A percentile compares a stretch with the other conserved stretches of the same genome.
Conservation (phyloP, 192 early-diverging fungal genomes). For the Mortierella alpina region DNA sequence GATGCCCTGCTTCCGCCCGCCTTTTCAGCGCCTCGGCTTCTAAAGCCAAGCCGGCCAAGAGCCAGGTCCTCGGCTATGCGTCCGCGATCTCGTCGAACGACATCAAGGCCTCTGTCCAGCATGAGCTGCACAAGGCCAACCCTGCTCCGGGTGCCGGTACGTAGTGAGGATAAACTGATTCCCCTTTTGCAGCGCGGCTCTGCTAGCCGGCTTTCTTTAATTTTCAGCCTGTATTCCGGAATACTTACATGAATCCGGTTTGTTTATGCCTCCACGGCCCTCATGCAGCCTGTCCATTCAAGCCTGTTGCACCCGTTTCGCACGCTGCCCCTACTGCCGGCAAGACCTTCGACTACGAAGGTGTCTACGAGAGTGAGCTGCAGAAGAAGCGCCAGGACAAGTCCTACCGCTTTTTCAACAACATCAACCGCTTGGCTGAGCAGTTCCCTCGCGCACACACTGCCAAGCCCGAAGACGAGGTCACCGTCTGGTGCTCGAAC, state of each 20-base stretch:
- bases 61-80: conserved; percentile 50
- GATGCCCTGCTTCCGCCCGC: conserved; percentile 59
- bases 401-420: conserved; percentile 99
- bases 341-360: conserved; percentile 90
- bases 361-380: conserved; percentile 83
- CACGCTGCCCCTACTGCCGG: conserved; percentile 51
- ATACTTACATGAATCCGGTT: neutral
- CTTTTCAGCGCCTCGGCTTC: conserved; percentile 51
- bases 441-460: conserved; percentile 96
- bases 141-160: conserved; percentile 51
- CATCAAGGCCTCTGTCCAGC: conserved; percentile 40
- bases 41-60: conserved; percentile 42
- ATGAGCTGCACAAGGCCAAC: conserved; percentile 45
- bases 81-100: conserved; percentile 44
- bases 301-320: conserved; percentile 50
- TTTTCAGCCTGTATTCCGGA: conserved; percentile 1
- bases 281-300: conserved; percentile 49
- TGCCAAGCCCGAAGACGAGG: conserved; percentile 81
- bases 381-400: conserved; percentile 98
- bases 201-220: neutral
- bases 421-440: conserved; percentile 97
- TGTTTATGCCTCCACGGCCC: neutral
- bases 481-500: conserved; percentile 99
- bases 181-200: neutral
- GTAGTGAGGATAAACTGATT: neutral